A percentile compares a stretch with the other conserved stretches of the same genome.
Conservation (phyloP, 2,329 filamentous ascomycete genomes). For the Ophiostoma perfectum region DNA sequence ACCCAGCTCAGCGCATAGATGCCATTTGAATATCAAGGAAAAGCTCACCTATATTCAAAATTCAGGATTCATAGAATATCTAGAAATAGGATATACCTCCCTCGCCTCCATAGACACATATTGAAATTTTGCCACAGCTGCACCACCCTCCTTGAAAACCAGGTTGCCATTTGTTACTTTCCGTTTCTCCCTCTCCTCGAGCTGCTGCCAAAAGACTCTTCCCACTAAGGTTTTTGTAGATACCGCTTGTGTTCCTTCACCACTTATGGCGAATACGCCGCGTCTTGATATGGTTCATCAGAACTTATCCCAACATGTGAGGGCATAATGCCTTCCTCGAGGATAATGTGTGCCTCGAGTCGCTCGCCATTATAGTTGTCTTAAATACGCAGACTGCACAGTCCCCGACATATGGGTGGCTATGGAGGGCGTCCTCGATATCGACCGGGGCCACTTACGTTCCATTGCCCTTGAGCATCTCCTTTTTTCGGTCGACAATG, state of each 20-base stretch:
- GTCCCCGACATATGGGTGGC: slow-evolving; percentile 50
- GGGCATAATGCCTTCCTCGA: not conserved
- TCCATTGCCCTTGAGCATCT: slow-evolving; percentile 44
- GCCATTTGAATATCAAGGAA: too few relatives aligned
- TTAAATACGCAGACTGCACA: slow-evolving; percentile 51
- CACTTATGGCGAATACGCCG: slow-evolving; percentile 49
- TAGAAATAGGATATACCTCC: too few relatives aligned
- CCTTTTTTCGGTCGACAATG: slow-evolving; percentile 52
- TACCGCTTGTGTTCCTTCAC: slow-evolving; percentile 58
- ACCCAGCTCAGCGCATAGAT: too few relatives aligned
- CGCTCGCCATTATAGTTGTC: slow-evolving; percentile 61
- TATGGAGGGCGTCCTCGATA: slow-evolving; percentile 42
- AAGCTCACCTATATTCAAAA: too few relatives aligned
- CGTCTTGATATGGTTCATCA: slow-evolving; percentile 27
- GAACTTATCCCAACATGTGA: slow-evolving; percentile 29
- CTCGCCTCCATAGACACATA: too few relatives aligned
- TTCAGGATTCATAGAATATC: too few relatives aligned
- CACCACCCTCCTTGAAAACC: not conserved
- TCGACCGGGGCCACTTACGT: slow-evolving; percentile 54
- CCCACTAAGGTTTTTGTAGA: slow-evolving; percentile 61
- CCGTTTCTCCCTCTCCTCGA: not conserved
- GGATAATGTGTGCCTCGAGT: slow-evolving; percentile 56
- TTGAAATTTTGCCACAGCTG: not conserved
- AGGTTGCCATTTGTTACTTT: not conserved
- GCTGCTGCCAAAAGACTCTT: slow-evolving; percentile 36